phyloP scores from a whole-genome alignment of 768 basidiomycete genomes.

The Lepiota venenata region DNA sequence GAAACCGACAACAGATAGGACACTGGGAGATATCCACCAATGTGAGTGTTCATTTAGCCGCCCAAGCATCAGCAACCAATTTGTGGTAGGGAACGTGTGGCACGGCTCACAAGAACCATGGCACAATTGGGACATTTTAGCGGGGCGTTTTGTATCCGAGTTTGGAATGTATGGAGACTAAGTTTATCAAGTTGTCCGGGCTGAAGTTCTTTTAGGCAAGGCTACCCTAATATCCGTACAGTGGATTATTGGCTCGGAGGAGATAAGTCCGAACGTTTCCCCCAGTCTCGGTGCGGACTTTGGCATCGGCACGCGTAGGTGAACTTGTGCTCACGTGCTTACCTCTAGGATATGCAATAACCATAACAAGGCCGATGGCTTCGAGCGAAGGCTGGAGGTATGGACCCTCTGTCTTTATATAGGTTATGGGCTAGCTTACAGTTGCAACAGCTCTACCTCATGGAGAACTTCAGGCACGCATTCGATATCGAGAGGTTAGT shows the following conservation, averaged over 20 bases:
- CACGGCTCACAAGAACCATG: slow-evolving; percentile 91
- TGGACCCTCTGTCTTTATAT: slow-evolving; percentile 10
- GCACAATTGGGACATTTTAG: slow-evolving; percentile 89
- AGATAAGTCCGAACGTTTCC: slow-evolving; percentile 70
- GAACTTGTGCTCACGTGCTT: not conserved
- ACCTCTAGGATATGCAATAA: slow-evolving; percentile 55
- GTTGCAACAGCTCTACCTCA: slow-evolving; percentile 66
- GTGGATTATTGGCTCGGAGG: slow-evolving; percentile 87
- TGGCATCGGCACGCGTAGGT: too few relatives aligned
- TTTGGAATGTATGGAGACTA: slow-evolving; percentile 73
- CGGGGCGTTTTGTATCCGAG: slow-evolving; percentile 92
- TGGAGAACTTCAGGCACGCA: slow-evolving; percentile 91
- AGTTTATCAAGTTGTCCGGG: not conserved
- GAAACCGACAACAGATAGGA: slow-evolving; percentile 65
- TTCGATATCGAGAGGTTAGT: slow-evolving; percentile 82
- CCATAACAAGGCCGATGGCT: slow-evolving; percentile 92
- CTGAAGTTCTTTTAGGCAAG: slow-evolving; percentile 59
- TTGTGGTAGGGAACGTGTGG: slow-evolving; percentile 80
- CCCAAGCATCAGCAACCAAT: slow-evolving; percentile 3
- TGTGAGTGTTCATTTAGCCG: slow-evolving; percentile 42
- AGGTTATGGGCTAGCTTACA: not conserved
- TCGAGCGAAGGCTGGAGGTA: slow-evolving; percentile 80
- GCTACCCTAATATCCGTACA: slow-evolving; percentile 84
- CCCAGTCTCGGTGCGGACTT: slow-evolving; percentile 73
- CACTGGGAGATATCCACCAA: slow-evolving; percentile 88